Conservation (phyloP, 225 moss, liverwort and hornwort species). For the Climacium dendroides region DNA sequence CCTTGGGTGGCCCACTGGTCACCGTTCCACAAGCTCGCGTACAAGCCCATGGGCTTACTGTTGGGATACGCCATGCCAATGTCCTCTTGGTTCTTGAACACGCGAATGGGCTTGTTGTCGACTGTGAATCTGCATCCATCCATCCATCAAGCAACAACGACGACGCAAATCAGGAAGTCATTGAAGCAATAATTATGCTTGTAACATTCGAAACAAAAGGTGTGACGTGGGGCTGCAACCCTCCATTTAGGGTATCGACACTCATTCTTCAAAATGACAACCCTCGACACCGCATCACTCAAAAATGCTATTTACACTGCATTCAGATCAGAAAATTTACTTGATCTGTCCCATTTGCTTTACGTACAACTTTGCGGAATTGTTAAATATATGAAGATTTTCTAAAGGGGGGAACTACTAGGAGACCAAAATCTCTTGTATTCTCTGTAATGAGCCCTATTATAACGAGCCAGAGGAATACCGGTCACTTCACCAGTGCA, state of each 20-base stretch:
- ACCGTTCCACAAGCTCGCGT: slow-evolving; percentile 46
- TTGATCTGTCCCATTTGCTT: no score
- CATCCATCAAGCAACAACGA: background rate
- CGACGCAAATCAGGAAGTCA: background rate
- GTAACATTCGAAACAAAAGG: no score
- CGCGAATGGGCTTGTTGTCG: slow-evolving; percentile 38
- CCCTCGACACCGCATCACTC: no score
- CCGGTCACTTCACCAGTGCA: background rate
- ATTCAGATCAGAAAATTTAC: background rate
- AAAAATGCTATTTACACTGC: no score
- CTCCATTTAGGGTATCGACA: background rate
- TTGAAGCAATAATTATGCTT: background rate
- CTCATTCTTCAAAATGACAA: no score
- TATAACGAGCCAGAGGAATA: background rate
- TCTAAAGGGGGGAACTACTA: background rate
- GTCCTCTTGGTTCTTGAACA: slow-evolving; percentile 33
- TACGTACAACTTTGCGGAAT: no score
- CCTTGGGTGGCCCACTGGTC: slow-evolving; percentile 53
- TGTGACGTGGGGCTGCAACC: background rate
- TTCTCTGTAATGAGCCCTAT: background rate
- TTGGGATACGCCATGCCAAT: slow-evolving; percentile 29
- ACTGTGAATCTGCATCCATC: slow-evolving; percentile 26
- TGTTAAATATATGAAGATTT: background rate
- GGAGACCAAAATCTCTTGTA: background rate
- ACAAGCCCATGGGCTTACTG: slow-evolving; percentile 37